Evolutionary conservation across 331 rosid genomes (phyloP).

Genomic region (Malus hybrid): DNA sequence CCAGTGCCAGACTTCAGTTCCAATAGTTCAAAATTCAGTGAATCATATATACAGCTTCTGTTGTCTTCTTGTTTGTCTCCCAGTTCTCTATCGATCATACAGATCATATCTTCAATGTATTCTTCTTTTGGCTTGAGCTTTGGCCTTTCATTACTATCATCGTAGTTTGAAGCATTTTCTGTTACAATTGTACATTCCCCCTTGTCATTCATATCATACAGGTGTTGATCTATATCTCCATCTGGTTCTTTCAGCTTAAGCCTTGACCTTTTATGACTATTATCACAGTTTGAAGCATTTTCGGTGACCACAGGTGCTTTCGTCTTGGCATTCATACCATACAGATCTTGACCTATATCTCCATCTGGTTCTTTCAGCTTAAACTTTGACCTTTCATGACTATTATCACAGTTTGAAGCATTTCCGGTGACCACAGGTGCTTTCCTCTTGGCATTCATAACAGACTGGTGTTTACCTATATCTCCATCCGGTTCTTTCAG

Average conservation of each 20-base stretch:
- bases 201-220: conserved; percentile 1
- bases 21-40: conserved; percentile 26
- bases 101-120: conserved; percentile 30
- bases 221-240: not conserved
- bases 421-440: not conserved
- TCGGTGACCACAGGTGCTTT: no score
- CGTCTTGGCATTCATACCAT: no score
- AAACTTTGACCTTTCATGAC: not conserved
- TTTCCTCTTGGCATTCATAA: conserved; percentile 2
- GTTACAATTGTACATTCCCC: not conserved
- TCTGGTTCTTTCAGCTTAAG: no score
- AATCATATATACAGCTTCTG: conserved; percentile 19
- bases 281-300: no score
- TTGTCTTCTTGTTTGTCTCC: conserved; percentile 24
- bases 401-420: conserved; percentile 4
- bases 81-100: conserved; percentile 19
- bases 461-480: conserved; percentile 1
- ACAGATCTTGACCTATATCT: no score
- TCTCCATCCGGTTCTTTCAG: not conserved
- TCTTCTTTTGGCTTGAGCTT: conserved; percentile 3
- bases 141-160: conserved; percentile 1
- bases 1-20: conserved; percentile 13
- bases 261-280: no score
- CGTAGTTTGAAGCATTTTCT: conserved; percentile 8
- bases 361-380: not conserved